phyloP scores from a whole-genome alignment of 2,329 filamentous ascomycete genomes.

The Ilyonectria mors-panacis region DNA sequence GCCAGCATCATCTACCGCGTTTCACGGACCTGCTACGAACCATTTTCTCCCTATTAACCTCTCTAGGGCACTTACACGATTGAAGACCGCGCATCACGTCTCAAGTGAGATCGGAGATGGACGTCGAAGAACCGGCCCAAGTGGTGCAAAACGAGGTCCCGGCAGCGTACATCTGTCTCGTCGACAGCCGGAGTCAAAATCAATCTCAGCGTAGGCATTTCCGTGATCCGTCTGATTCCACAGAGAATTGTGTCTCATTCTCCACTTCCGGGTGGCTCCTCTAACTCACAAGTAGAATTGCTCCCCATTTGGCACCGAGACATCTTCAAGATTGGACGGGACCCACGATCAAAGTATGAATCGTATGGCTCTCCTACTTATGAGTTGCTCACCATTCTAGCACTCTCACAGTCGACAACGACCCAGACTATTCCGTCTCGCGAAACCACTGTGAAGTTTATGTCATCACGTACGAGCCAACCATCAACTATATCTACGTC shows the following conservation, averaged over 20 bases:
- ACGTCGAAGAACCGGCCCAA: slow-evolving; percentile 24
- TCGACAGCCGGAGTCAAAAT: slow-evolving; percentile 43
- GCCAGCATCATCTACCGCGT: neutral
- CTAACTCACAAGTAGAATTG: slow-evolving; percentile 41
- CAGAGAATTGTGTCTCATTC: slow-evolving; percentile 13
- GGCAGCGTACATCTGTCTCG: slow-evolving; percentile 46
- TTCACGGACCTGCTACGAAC: slow-evolving; percentile 22
- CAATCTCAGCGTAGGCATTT: slow-evolving; percentile 46
- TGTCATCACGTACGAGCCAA: slow-evolving; percentile 65
- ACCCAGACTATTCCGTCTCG: slow-evolving; percentile 60
- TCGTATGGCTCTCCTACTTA: neutral
- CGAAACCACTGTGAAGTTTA: slow-evolving; percentile 71
- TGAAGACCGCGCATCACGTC: neutral
- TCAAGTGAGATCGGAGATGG: slow-evolving; percentile 37
- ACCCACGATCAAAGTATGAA: slow-evolving; percentile 53
- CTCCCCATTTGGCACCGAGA: slow-evolving; percentile 50
- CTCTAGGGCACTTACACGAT: slow-evolving; percentile 41
- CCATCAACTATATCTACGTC: slow-evolving; percentile 65
- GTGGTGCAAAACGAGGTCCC: slow-evolving; percentile 34
- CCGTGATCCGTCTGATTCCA: slow-evolving; percentile 15
- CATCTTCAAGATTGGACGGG: slow-evolving; percentile 55
- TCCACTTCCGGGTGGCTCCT: slow-evolving; percentile 27
- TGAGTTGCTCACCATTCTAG: slow-evolving; percentile 44
- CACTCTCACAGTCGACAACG: slow-evolving; percentile 56
- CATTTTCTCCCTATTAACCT: slow-evolving; percentile 16